A percentile compares a stretch with the other conserved stretches of the same genome.
These are phyloP conservation scores for Trichoderma pleuroti DNA, from an alignment of 2,329 filamentous ascomycete genomes.

Conservation along the genomic window DNA sequence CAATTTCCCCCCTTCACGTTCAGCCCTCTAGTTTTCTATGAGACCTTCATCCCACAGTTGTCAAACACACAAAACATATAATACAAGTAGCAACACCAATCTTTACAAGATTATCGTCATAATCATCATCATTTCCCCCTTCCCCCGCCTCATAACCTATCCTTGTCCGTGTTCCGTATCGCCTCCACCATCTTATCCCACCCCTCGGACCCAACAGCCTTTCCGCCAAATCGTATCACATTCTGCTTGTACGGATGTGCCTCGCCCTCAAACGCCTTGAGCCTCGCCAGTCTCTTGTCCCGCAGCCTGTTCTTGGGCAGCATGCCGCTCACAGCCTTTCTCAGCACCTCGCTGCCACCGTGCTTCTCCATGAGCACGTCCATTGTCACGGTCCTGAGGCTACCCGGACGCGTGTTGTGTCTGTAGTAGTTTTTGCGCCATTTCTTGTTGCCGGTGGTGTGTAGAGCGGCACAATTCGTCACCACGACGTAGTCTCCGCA, in stretches of 20 bases:
- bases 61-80: constrained; percentile 27
- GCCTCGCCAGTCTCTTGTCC: constrained; percentile 77
- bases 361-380: constrained; percentile 91
- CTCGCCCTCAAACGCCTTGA: constrained; percentile 95
- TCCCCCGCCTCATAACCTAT: constrained; percentile 45
- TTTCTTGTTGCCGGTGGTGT: constrained; percentile 87
- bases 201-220: constrained; percentile 50
- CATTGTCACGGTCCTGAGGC: constrained; percentile 86
- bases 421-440: constrained; percentile 95
- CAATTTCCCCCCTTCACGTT: background rate
- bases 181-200: constrained; percentile 52
- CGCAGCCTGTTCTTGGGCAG: constrained; percentile 92
- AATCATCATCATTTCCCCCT: background rate
- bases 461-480: constrained; percentile 79
- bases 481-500: constrained; percentile 99
- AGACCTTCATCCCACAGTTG: constrained; percentile 1
- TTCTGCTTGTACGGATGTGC: constrained; percentile 91
- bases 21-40: background rate
- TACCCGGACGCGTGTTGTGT: constrained; percentile 87
- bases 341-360: constrained; percentile 85
- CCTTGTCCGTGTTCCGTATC: constrained; percentile 47
- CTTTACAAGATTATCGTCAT: constrained; percentile 14
- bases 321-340: constrained; percentile 94
- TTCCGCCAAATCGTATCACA: constrained; percentile 67
- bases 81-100: constrained; percentile 33